Evolutionary conservation across 805 yeast genomes (phyloP).

Genomic region (Nadsonia fulvescens): DNA sequence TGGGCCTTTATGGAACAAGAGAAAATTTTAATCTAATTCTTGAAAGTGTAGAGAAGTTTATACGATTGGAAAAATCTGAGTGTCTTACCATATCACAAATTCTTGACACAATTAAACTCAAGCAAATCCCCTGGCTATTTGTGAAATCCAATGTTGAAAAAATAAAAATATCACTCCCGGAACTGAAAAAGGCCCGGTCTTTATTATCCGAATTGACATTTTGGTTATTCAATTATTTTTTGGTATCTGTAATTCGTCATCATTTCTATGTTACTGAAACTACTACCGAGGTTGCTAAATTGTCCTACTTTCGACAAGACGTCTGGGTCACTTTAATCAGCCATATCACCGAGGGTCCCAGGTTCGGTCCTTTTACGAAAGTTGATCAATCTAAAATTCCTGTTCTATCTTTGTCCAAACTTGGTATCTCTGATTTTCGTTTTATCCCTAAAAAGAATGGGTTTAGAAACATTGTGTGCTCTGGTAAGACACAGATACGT

Average conservation of each 20-base stretch:
- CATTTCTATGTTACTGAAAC: conserved; percentile 3
- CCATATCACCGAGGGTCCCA: not conserved
- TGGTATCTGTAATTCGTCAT: not conserved
- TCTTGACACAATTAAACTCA: not conserved
- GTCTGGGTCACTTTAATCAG: not conserved
- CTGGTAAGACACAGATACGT: not conserved
- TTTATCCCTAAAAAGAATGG: conserved; percentile 2
- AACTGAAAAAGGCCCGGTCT: conserved; percentile 1
- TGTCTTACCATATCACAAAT: not conserved
- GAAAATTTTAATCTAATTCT: conserved; percentile 1
- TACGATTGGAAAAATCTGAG: not conserved
- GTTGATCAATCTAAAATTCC: not conserved
- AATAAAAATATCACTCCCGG: conserved; percentile 1
- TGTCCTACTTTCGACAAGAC: not conserved
- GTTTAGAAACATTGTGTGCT: conserved; percentile 3
- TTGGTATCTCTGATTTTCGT: conserved; percentile 4
- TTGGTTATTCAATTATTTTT: conserved; percentile 1
- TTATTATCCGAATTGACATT: not conserved
- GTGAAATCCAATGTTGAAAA: not conserved
- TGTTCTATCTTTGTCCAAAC: not conserved
- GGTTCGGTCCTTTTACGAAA: too few relatives aligned
- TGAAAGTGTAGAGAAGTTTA: not conserved
- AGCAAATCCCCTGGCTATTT: conserved; percentile 2
- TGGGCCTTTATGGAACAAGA: not conserved
- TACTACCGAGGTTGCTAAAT: not conserved